A percentile compares a stretch with the other conserved stretches of the same genome.
Conservation (phyloP, 2,329 filamentous ascomycete genomes). For the Neofusicoccum umdonicola region DNA sequence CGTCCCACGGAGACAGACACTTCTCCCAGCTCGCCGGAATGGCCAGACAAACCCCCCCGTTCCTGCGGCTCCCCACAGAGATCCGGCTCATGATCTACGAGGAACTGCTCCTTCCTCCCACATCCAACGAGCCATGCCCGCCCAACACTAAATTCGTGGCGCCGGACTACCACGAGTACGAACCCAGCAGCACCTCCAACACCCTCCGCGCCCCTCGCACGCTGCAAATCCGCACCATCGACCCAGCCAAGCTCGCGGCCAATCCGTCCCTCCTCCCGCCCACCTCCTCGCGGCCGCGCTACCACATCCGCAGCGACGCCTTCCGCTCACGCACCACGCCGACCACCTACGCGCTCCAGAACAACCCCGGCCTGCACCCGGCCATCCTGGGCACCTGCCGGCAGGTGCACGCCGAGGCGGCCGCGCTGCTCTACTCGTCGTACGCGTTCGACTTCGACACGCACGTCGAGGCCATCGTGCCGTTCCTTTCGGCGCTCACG, state of each 20-base stretch:
- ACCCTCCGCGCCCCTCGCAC: slow-evolving; percentile 33
- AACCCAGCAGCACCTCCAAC: slow-evolving; percentile 20
- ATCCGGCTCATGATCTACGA: slow-evolving; percentile 49
- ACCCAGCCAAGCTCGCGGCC: slow-evolving; percentile 27
- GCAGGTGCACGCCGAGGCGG: slow-evolving; percentile 55
- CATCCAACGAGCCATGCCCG: slow-evolving; percentile 7
- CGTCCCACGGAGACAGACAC: no score
- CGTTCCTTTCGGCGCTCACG: slow-evolving; percentile 59
- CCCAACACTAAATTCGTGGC: neutral
- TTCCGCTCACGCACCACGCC: slow-evolving; percentile 44
- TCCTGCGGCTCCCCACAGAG: slow-evolving; percentile 47
- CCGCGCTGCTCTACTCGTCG: slow-evolving; percentile 54
- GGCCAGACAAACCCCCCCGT: neutral
- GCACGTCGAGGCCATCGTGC: slow-evolving; percentile 59
- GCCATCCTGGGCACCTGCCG: slow-evolving; percentile 48
- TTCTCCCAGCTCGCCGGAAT: neutral
- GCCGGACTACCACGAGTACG: slow-evolving; percentile 45
- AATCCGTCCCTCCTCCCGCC: slow-evolving; percentile 20
- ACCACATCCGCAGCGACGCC: slow-evolving; percentile 37
- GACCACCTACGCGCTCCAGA: slow-evolving; percentile 57
- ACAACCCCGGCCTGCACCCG: slow-evolving; percentile 40
- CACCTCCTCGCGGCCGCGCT: slow-evolving; percentile 38
- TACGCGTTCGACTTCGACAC: slow-evolving; percentile 61
- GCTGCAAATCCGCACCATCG: slow-evolving; percentile 44
- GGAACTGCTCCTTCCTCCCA: slow-evolving; percentile 38